Evolutionary conservation across 2,329 filamentous ascomycete genomes (phyloP).

Genomic region (Samsoniella hepiali): DNA sequence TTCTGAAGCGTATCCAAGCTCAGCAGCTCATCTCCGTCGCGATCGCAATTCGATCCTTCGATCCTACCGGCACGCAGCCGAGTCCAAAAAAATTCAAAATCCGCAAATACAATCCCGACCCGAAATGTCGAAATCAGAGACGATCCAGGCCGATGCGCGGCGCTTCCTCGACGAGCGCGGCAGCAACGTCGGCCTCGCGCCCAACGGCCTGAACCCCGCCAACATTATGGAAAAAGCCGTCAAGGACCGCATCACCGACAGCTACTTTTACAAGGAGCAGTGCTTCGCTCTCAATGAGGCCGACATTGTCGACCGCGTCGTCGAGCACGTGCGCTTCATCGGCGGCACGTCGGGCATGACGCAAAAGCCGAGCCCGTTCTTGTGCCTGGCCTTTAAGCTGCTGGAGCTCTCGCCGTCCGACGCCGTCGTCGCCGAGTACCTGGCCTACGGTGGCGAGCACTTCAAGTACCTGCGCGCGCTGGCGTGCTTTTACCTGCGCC

Average conservation of each 20-base stretch:
- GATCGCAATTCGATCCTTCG: conserved; percentile 15
- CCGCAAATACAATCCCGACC: neutral
- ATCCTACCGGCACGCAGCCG: conserved; percentile 1
- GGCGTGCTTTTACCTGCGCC: conserved; percentile 86
- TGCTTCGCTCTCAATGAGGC: conserved; percentile 91
- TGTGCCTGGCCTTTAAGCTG: conserved; percentile 93
- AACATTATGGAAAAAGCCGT: conserved; percentile 94
- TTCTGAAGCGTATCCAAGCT: conserved; percentile 5
- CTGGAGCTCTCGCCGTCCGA: conserved; percentile 81
- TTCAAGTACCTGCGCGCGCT: conserved; percentile 88
- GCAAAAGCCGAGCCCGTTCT: conserved; percentile 86
- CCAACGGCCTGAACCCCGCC: conserved; percentile 87
- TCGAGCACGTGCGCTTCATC: conserved; percentile 75
- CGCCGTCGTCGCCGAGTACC: conserved; percentile 75
- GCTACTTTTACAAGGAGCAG: conserved; percentile 98
- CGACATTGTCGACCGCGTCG: conserved; percentile 82
- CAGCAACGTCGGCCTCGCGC: conserved; percentile 70
- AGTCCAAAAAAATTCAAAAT: neutral
- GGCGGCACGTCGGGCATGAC: conserved; percentile 82
- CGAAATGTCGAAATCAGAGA: conserved; percentile 40
- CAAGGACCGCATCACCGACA: conserved; percentile 90
- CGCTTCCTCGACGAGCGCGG: conserved; percentile 89
- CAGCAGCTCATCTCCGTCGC: conserved; percentile 14
- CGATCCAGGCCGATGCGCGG: conserved; percentile 75
- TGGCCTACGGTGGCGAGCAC: conserved; percentile 69